Percentiles rank a stretch among this genome's conserved stretches.
Evolutionary conservation across 208 protist genomes (phyloP).

Genomic region (Trypanosoma mega): DNA sequence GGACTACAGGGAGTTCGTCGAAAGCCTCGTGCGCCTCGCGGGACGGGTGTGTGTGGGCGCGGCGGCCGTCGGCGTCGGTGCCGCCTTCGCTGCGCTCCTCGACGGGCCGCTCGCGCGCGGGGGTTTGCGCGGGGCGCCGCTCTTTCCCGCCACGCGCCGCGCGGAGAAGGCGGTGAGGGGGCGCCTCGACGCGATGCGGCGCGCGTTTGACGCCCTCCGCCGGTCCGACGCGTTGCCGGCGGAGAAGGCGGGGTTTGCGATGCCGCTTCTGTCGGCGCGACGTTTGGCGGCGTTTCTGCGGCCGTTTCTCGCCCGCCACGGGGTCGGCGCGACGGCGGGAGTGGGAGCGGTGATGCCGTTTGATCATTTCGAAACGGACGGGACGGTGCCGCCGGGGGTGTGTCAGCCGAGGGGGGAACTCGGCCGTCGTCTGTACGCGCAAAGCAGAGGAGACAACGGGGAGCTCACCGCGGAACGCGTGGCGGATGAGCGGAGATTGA

Average conservation of each 20-base stretch:
- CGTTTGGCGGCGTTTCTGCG: conserved; percentile 26
- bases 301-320: conserved; percentile 12
- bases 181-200: conserved; percentile 15
- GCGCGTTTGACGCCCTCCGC: conserved; percentile 27
- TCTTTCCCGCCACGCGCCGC: conserved; percentile 43
- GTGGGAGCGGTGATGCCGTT: conserved; percentile 31
- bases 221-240: conserved; percentile 23
- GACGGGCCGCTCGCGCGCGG: conserved; percentile 28
- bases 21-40: conserved; percentile 71
- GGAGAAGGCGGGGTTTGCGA: conserved; percentile 13
- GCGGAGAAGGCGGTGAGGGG: background rate
- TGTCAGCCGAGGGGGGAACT: conserved; percentile 39
- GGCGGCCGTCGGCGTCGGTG: conserved; percentile 43
- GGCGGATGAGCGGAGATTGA: conserved; percentile 37
- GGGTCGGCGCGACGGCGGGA: conserved; percentile 18
- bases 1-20: conserved; percentile 83
- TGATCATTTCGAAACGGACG: conserved; percentile 20
- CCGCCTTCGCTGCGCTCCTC: conserved; percentile 36
- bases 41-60: conserved; percentile 46
- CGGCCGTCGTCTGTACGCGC: conserved; percentile 31
- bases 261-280: conserved; percentile 26
- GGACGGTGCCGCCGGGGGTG: conserved; percentile 34
- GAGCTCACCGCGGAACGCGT: conserved; percentile 30
- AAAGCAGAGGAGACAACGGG: conserved; percentile 27
- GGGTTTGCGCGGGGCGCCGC: conserved; percentile 26